Evolutionary conservation across 2,329 filamentous ascomycete genomes (phyloP).

Genomic region (Onygena corvina): DNA sequence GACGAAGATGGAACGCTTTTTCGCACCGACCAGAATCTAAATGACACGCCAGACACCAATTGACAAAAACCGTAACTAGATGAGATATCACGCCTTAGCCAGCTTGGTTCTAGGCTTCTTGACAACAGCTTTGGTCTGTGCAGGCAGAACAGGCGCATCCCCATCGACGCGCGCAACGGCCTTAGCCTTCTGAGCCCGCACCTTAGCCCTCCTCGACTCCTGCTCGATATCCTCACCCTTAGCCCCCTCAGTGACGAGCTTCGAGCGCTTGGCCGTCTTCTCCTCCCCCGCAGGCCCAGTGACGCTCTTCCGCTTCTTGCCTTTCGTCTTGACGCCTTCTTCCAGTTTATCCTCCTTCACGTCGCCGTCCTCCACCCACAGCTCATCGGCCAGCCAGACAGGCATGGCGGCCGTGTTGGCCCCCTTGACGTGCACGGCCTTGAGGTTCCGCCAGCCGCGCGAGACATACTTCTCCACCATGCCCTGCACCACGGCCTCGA

Average conservation of each 20-base stretch:
- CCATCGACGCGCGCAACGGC: conserved; percentile 15
- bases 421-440: conserved; percentile 79
- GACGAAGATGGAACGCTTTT: too few relatives aligned
- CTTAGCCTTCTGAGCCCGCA: conserved; percentile 39
- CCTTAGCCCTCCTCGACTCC: conserved; percentile 35
- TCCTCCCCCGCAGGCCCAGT: conserved; percentile 24
- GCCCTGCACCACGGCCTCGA: conserved; percentile 55
- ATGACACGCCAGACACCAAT: background rate
- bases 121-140: background rate
- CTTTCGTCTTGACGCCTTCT: conserved; percentile 27
- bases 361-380: conserved; percentile 71
- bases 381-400: conserved; percentile 85
- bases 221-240: conserved; percentile 29
- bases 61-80: background rate
- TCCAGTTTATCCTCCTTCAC: conserved; percentile 40
- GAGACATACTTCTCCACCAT: conserved; percentile 70
- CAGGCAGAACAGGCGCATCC: background rate
- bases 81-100: background rate
- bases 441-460: conserved; percentile 77
- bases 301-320: conserved; percentile 45
- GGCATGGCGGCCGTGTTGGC: conserved; percentile 77
- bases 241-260: conserved; percentile 27
- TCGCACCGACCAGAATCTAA: too few relatives aligned
- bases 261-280: conserved; percentile 27
- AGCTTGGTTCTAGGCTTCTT: background rate